Evolutionary conservation across 1,139 yeast species (phyloP), one percentile per base, ranked within the genome.

Genomic region (Sugiyamaella paludigena): DNA sequence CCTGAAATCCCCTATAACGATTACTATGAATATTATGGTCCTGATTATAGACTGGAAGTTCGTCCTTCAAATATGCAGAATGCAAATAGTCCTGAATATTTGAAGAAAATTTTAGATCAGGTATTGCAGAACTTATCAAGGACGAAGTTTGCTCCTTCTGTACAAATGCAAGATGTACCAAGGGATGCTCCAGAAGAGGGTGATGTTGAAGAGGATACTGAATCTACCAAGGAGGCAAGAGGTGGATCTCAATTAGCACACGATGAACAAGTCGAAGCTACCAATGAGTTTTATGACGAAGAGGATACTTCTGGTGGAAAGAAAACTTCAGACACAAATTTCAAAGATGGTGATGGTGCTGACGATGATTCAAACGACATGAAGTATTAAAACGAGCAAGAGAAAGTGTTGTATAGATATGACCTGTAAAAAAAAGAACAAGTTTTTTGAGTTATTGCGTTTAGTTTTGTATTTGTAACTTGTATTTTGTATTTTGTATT

Each of bases 21-120:
- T 68, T 92, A 92, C 72, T 91, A 87, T 70, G 98, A 91, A 71
- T 91, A 91, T 72, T 91, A 86, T 69, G 97, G 98, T 0, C 98
- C 98, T 1, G 97, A 91, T 70, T 91, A 92, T 69, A 57, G 64
- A 45, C 61, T 69, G 49, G 97, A 91, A 63, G 98, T 92, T 43
- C 79, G 97, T 57, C 95, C 97, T 11, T 85, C 95, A 13, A 92
- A 92, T 67, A 91, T 92, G 98, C 88, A 87, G 72, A 92, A 92
- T 69, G 96, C 96, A 48, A 92, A 92, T 70, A 81, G 92, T 27
- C 92, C 95, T 15, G 98, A 92, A 67, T 92, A 89, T 66, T 75
- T 92, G 60, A 88, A 88, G 68, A 87, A 88, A 68, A 84, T 92
- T 43, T 73, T 89, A 63, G 79, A 87, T 11, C 87, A 84, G 61